Percentiles rank a stretch among this genome's conserved stretches.
Conservation (phyloP, 768 basidiomycete species). For the Lactifluus subvellereus region DNA sequence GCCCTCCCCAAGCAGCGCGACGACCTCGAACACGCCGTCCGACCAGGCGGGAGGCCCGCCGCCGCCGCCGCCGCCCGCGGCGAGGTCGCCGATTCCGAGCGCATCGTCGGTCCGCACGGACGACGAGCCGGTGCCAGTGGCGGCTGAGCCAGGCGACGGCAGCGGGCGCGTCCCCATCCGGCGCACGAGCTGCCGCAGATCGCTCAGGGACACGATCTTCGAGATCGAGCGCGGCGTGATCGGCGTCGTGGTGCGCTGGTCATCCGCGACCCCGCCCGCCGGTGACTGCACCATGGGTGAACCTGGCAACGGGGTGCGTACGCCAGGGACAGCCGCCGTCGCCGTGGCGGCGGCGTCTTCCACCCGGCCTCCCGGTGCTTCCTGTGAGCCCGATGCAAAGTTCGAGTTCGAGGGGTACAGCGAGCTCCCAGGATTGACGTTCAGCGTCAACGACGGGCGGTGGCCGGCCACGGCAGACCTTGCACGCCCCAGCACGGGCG, state of each 20-base stretch:
- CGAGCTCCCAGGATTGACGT: slow-evolving; percentile 1
- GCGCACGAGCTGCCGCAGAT: slow-evolving; percentile 16
- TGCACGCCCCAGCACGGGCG: slow-evolving; percentile 5
- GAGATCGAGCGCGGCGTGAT: slow-evolving; percentile 20
- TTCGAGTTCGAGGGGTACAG: neutral
- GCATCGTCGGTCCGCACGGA: neutral
- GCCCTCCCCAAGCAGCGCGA: slow-evolving; percentile 76
- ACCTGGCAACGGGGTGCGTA: neutral
- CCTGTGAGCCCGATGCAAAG: neutral
- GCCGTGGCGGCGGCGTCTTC: neutral
- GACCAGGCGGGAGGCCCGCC: slow-evolving; percentile 35
- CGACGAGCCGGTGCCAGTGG: neutral
- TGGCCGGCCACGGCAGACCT: neutral
- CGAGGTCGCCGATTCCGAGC: neutral
- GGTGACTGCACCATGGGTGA: slow-evolving; percentile 1
- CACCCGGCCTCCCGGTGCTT: neutral
- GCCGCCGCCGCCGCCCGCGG: neutral
- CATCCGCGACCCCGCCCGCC: neutral
- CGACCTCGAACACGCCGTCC: slow-evolving; percentile 62
- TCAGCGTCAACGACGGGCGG: slow-evolving; percentile 14
- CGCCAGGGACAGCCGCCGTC: too few relatives aligned
- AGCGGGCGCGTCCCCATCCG: slow-evolving; percentile 8
- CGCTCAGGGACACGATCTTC: slow-evolving; percentile 15
- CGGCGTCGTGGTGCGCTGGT: slow-evolving; percentile 7
- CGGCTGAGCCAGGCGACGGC: slow-evolving; percentile 2